These are phyloP conservation scores for Hypoxylon fragiforme DNA, from an alignment of 495 filamentous ascomycete species.

Conservation along the genomic window DNA sequence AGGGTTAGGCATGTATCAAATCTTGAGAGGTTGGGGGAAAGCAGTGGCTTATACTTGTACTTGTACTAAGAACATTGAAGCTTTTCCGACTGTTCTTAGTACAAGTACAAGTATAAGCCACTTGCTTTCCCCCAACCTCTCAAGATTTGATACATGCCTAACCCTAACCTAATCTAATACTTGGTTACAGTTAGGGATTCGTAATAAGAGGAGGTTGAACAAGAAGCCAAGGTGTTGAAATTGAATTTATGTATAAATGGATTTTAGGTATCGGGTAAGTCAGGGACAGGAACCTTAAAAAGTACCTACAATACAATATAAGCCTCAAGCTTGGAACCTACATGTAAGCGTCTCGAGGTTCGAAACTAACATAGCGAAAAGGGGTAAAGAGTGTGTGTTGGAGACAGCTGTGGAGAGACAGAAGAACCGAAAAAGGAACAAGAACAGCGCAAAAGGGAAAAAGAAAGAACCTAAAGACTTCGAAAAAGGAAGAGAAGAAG, in stretches of 20 bases:
- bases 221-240: not conserved
- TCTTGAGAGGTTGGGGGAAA: too few species aligned
- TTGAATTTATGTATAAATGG: too few species aligned
- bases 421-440: not conserved
- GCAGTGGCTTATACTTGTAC: too few species aligned
- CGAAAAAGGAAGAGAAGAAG: not conserved
- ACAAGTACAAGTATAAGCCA: too few species aligned
- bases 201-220: not conserved
- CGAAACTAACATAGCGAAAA: not conserved
- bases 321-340: conserved; percentile 2
- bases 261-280: conserved; percentile 23
- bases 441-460: not conserved
- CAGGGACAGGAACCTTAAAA: conserved; percentile 32
- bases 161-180: too few species aligned
- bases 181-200: not conserved
- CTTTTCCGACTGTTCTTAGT: too few species aligned
- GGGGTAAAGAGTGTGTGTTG: too few species aligned
- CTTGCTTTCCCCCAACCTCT: too few species aligned
- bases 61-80: too few species aligned
- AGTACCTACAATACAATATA: not conserved
- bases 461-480: not conserved
- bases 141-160: too few species aligned
- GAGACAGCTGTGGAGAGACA: not conserved
- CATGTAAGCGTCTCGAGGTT: not conserved
- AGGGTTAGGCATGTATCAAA: too few species aligned